Evolutionary conservation across 306 rosid species (phyloP), one percentile per base, ranked within the genome.

Genomic region (Quercus gilva): DNA sequence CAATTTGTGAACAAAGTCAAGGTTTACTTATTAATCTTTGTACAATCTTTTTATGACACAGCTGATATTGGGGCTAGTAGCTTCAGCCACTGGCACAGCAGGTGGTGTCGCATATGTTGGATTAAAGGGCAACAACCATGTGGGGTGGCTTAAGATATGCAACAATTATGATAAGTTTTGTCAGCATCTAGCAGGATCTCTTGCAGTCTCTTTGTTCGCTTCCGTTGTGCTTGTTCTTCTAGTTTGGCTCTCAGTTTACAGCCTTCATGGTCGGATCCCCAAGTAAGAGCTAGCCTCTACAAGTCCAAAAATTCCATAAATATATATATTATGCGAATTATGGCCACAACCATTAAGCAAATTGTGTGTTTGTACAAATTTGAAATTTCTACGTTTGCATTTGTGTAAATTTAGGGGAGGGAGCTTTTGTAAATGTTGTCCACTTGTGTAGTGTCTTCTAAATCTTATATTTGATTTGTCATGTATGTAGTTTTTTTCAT

Each of bases 81-180:
- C 92, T 29, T 90, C 99, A 2, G 99, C 97, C 70, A 86, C 90
- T 0, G 99, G 99, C 52, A 23, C 97, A 2, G 97, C 97, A 0
- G 98, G 90, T 6, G 80, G 83, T 23, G 76, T 95, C 33, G 97
- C 91, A 14, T 95, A 95, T 60, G 1, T 90, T 26, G 98, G 94
- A 52, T 84, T 87, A 58, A 95, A 92, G 74, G 99, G 99, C 15
- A 89, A 94, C 82, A 2, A 28, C 0, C 97, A 92, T 25, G 82
- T 86, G 9, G 60, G 0, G 5, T 88, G 92, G 92, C 4, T 0
- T 15, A 86, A 86, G 84, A 76, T 88, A 15, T 88, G 92, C 74
- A 23, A 64, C 29, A 53, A 21, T 7, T 81, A 79, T 41, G 89
- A 81, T 65, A 84, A 86, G 74, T 88, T 55, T 67, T 88, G 91